Base-by-base conservation (phyloP, 2,329 filamentous ascomycete species). In the Capronia epimyces region DNA sequence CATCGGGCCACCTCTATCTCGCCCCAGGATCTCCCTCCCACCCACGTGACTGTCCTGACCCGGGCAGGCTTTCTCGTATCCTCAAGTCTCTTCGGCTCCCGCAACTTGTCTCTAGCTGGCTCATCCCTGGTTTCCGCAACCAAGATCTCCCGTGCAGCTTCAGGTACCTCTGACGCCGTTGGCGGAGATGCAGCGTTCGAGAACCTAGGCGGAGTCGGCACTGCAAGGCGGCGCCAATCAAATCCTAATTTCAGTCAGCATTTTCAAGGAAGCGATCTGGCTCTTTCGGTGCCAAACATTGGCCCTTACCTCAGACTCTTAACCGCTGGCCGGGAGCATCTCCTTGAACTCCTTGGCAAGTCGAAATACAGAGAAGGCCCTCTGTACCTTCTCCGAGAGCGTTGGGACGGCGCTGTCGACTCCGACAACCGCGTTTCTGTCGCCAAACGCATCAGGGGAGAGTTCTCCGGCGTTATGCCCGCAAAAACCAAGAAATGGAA, bases 401-500 rank as follows among this genome's bases (percentile, higher is more conserved):
- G 78, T 16, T 84, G 81, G 81, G 77, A 84, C 53, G 81, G 81
- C n/a, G 79, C 79, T 6, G 68, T 81, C 3, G 71, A 75, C 32
- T 67, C 67, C 3, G 67, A 71, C 13, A 69, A 65, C 44, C 66
- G 66, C 16, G 69, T 72, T 24, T 71, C 71, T 21, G 63, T 69
- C 37, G 75, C 75, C 24, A 82, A 81, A 63, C 71, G 74, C 43
- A 70, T 72, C 9, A 68, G 80, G 43, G 78, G 80, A 0, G 79
- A 82, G 56, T 79, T 75, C 61, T 67, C 67, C 2, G 79, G 78
- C 0, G 69, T 78, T 1, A 58, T 83, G 36, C 78, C 80, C 0
- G 79, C 79, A 0, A 73, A 75, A 59, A 83, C 81, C 13, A 81
- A 77, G 66, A 82, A 81, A 62, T 84, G 81, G 81, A 81, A 75